These are phyloP conservation scores for Daldinia concentrica DNA, from an alignment of 495 filamentous ascomycete genomes.

Conservation along the genomic window DNA sequence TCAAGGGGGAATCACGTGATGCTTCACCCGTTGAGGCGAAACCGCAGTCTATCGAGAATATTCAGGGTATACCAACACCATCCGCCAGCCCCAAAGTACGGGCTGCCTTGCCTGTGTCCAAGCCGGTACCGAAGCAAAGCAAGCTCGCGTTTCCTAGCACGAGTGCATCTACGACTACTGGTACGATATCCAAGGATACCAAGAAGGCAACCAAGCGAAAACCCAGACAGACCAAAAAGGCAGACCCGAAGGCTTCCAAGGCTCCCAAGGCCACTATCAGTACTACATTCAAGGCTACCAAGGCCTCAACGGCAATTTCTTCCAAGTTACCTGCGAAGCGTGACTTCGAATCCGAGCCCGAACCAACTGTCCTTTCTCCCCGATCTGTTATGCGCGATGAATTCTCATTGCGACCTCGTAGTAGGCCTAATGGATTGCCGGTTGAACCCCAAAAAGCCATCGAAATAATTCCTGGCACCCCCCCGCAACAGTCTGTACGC, in stretches of 20 bases:
- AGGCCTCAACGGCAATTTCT: slow-evolving; percentile 34
- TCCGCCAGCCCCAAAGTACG: slow-evolving; percentile 65
- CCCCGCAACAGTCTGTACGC: slow-evolving; percentile 22
- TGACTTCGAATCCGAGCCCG: slow-evolving; percentile 28
- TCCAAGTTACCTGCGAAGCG: slow-evolving; percentile 38
- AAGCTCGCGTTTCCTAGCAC: slow-evolving; percentile 47
- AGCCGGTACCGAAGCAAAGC: slow-evolving; percentile 51
- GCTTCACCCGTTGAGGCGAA: slow-evolving; percentile 46
- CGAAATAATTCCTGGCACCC: slow-evolving; percentile 32
- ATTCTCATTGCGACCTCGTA: slow-evolving; percentile 45
- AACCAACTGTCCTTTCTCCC: slow-evolving; percentile 16
- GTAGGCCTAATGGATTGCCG: slow-evolving; percentile 13
- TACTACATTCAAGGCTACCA: slow-evolving; percentile 55
- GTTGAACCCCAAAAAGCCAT: slow-evolving; percentile 11
- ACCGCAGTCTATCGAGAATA: slow-evolving; percentile 44
- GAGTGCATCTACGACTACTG: slow-evolving; percentile 9
- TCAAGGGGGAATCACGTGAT: slow-evolving; percentile 38
- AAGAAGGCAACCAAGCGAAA: slow-evolving; percentile 49
- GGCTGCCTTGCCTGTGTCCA: slow-evolving; percentile 53
- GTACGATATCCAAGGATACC: slow-evolving; percentile 17
- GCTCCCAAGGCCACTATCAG: slow-evolving; percentile 50
- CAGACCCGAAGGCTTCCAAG: slow-evolving; percentile 47
- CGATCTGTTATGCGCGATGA: slow-evolving; percentile 41
- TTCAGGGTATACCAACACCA: slow-evolving; percentile 70
- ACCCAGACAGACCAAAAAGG: slow-evolving; percentile 52